A percentile compares a stretch with the other conserved stretches of the same genome.
Conservation (phyloP, 2,329 filamentous ascomycete genomes). For the Colletotrichum karsti region DNA sequence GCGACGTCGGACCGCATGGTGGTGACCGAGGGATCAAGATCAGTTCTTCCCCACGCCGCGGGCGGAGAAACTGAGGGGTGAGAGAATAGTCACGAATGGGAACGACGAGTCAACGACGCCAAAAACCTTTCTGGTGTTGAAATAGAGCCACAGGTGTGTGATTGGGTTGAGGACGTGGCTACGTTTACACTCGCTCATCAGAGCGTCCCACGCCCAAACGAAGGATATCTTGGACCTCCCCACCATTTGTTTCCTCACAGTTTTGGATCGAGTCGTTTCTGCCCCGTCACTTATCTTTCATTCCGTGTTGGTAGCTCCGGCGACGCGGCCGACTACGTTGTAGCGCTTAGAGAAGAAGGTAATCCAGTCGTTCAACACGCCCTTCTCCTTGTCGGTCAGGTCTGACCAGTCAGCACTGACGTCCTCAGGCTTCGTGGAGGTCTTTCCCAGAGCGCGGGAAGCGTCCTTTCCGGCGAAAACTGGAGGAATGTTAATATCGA, state of each 20-base stretch:
- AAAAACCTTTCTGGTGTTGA: background rate
- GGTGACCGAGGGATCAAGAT: background rate
- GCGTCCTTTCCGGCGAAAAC: conserved; percentile 97
- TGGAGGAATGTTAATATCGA: conserved; percentile 44
- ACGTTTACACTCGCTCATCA: background rate
- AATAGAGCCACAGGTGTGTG: background rate
- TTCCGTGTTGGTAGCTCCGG: conserved; percentile 67
- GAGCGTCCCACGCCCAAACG: background rate
- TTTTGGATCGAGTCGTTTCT: background rate
- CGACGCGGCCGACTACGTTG: conserved; percentile 81
- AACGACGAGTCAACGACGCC: background rate
- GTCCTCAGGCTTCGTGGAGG: conserved; percentile 86
- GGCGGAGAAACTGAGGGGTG: background rate
- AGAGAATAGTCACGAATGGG: background rate
- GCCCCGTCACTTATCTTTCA: conserved; percentile 28
- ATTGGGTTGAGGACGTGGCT: background rate
- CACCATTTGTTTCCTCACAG: background rate
- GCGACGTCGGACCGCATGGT: background rate
- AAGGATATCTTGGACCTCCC: background rate
- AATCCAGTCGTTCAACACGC: conserved; percentile 88
- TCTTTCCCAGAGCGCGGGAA: conserved; percentile 88
- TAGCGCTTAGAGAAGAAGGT: conserved; percentile 98
- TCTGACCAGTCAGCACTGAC: conserved; percentile 85
- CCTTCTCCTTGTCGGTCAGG: conserved; percentile 85
- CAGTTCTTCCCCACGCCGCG: background rate